Base-by-base conservation (phyloP, 495 filamentous ascomycete genomes). In the Podospora appendiculata region DNA sequence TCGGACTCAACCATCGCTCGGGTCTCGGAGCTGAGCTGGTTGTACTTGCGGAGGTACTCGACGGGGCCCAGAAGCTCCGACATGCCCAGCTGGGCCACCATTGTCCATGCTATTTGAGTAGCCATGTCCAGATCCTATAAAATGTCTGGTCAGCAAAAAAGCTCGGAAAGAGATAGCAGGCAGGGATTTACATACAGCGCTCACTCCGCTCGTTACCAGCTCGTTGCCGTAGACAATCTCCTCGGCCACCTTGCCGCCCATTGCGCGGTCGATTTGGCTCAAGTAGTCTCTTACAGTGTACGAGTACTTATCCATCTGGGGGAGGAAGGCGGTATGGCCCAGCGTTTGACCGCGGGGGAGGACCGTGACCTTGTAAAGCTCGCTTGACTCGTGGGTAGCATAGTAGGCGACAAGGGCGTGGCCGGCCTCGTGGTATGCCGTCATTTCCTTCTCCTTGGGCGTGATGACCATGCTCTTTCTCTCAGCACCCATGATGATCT, bases 401-500 rank as follows among this genome's bases (percentile, higher is more conserved):
- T 89, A 88, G 64, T 95, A 81, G 19, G 81, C 84, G 58, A 96
- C 88, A 6, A 98, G 79, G 4, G 94, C 90, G 68, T 98, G 93
- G 2, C 93, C 93, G 52, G 90, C 93, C 68, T 98, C 93, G 70
- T 98, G 93, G 59, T 98, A 98, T 2, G 93, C 93, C 36, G 93
- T 98, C 77, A 90, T 83, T 66, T 97, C 91, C 60, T 81, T 80
- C 62, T 84, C 81, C 70, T 91, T 87, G 48, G 89, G 79, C 43
- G 86, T 86, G 53, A 97, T 94, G 53, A 96, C 82, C 64, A 89
- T 86, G 61, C 83, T 92, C 59, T 80, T 83, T 64, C 85, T 81
- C 73, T 97, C 93, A 33, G 92, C 88, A 44, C 93, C 93, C 88
- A 98, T 95, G 73, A 97, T 85, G 51, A 98, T 89, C 70, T 91